These are phyloP conservation scores for Ceratocystis ficicola DNA, from an alignment of 2,329 filamentous ascomycete species.

Conservation along the genomic window DNA sequence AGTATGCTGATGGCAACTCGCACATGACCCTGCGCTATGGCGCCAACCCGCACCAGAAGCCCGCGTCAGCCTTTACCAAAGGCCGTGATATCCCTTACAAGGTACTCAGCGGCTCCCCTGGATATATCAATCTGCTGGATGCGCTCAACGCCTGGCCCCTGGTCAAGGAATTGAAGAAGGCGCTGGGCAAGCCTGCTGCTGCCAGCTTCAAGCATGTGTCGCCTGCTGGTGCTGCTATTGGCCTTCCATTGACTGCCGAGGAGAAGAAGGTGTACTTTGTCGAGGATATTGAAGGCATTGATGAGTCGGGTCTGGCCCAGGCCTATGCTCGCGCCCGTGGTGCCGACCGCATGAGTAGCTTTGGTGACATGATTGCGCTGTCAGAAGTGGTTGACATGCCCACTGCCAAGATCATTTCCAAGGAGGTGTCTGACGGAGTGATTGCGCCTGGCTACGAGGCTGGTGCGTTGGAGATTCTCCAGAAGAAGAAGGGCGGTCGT, in stretches of 20 bases:
- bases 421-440: conserved; percentile 94
- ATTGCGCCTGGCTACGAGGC: conserved; percentile 79
- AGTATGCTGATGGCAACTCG: conserved; percentile 77
- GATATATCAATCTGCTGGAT: conserved; percentile 95
- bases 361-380: conserved; percentile 89
- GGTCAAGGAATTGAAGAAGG: conserved; percentile 88
- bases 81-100: conserved; percentile 80
- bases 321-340: conserved; percentile 92
- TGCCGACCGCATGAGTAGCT: conserved; percentile 96
- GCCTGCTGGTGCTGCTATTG: conserved; percentile 88
- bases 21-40: conserved; percentile 83
- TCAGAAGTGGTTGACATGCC: conserved; percentile 82
- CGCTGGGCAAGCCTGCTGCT: conserved; percentile 76
- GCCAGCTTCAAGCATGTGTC: conserved; percentile 99
- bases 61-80: conserved; percentile 69
- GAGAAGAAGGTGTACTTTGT: conserved; percentile 99
- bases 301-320: conserved; percentile 75
- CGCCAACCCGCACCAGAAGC: conserved; percentile 96
- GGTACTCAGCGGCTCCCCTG: conserved; percentile 75
- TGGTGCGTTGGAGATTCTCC: conserved; percentile 78
- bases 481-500: conserved; percentile 96
- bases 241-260: conserved; percentile 68
- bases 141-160: conserved; percentile 93
- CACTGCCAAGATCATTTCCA: conserved; percentile 93
- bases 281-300: conserved; percentile 81